phyloP scores from a whole-genome alignment of 495 filamentous ascomycete species.

The Daldinia caldariorum region DNA sequence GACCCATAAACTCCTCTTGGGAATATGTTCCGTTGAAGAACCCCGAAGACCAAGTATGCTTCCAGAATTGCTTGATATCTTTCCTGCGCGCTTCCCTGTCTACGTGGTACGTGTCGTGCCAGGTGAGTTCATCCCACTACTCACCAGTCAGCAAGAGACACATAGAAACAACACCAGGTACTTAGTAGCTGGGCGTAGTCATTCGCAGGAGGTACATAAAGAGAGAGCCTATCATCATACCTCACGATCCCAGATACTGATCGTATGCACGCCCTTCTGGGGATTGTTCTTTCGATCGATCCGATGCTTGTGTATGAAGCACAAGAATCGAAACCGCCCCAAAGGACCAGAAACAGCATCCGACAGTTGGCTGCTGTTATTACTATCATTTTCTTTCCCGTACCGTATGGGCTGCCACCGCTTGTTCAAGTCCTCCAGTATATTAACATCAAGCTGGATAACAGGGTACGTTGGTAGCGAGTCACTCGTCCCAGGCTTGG shows the following conservation, averaged over 20 bases:
- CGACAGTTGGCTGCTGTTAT: neutral
- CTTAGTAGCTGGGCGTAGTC: neutral
- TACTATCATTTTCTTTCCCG: neutral
- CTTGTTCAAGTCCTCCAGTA: constrained; percentile 12
- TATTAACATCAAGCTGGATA: constrained; percentile 8
- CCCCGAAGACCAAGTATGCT: neutral
- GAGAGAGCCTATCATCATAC: constrained; percentile 8
- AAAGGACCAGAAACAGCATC: neutral
- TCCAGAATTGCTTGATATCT: constrained; percentile 37
- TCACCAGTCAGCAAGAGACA: neutral
- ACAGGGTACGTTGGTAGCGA: neutral
- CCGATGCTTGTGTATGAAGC: constrained; percentile 40
- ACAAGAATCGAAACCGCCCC: constrained; percentile 35
- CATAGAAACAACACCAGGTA: neutral
- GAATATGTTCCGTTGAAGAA: neutral
- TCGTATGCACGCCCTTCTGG: constrained; percentile 36
- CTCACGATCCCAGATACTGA: constrained; percentile 42
- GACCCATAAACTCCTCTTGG: constrained; percentile 13
- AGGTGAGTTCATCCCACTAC: constrained; percentile 39
- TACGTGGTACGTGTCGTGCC: constrained; percentile 36
- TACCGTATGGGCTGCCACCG: constrained; percentile 15
- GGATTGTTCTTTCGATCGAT: constrained; percentile 16
- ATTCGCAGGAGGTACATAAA: neutral
- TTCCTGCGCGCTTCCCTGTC: constrained; percentile 13
- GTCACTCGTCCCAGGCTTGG: neutral